Evolutionary conservation across 2,329 filamentous ascomycete genomes (phyloP), one percentile per base, ranked within the genome.

Genomic region (Botrytis paeoniae): DNA sequence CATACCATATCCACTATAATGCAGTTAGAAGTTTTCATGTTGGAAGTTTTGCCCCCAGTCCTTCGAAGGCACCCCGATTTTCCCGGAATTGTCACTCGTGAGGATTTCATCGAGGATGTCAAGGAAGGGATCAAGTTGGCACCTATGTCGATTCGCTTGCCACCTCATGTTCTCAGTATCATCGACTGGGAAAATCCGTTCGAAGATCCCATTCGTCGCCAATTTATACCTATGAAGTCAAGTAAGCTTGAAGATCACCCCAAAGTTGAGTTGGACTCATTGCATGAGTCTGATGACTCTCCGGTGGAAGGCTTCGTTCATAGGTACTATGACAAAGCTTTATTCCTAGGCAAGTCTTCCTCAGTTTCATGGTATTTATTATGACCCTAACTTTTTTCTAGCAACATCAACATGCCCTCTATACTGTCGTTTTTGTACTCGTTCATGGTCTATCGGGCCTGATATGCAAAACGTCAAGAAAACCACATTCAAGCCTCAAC

Each of bases 371-470:
- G 41, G 18, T 39, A 35, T 35, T 35, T 18, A 29, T 45, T 12
- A 32, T 54, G 10, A 32, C 57, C 20, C 79, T 82, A 59, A 81
- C 41, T 45, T 20, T 59, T 43, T 12, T 71, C 65, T 39, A 89
- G 88, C 87, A 20, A 86, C 85, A 0, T 88, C 86, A 3, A 85
- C 89, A 25, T 91, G 89, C 76, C 89, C 89, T 0, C 87, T 89
- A 0, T 90, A 90, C 78, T 91, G 89, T 80, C 83, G 84, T 69
- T 91, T 85, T 77, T 91, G 89, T 80, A 91, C 89, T 2, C 85
- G 89, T 18, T 87, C 87, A 0, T 89, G 89, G 75, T 85, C 85
- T 0, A 85, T 91, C 4, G 89, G 89, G 0, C 84, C 81, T 18
- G 81, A 86, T 73, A 91, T 88, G 1, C 84, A 85, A 16, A 82